Base-by-base conservation (phyloP, 2,329 filamentous ascomycete species). In the Colletotrichum noveboracense region DNA sequence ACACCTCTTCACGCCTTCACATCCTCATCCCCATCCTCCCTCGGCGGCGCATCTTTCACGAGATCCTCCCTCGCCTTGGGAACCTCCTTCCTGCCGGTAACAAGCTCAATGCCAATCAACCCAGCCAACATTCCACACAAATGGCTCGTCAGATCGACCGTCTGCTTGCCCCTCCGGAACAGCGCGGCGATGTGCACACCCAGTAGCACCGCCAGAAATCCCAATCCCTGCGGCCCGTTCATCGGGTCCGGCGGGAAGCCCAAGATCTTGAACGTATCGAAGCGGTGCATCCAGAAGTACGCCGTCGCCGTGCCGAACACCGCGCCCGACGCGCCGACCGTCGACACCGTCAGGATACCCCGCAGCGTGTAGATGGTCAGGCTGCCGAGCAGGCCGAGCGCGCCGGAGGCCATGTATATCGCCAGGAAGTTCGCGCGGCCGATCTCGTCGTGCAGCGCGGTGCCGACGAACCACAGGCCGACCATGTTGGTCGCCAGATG, bases 361-460 rank as follows among this genome's bases (percentile, higher is more conserved):
- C 86, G 81, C 69, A 90, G 81, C 62, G 90, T 88, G 73, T 89
- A 86, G 62, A 84, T 83, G 32, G 85, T 79, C 74, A 95, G 85
- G 60, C 90, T 91, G n/a, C 87, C 85, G 76, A 93, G 88, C 75
- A 91, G 91, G 10, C 90, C 91, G 3, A 91, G 58, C 2, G 88
- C 86, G 68, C 93, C 93, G 8, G 89, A 88, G 9, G 88, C 85
- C 36, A 94, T 77, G 82, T 93, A 95, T 36, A 94, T 84, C n/a
- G 92, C 89, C 24, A 95, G 84, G 84, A 95, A 95, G 71, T 90
- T 88, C 16, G 90, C 93, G 13, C 94, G 89, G 13, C 93, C 94
- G 30, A 95, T 85, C 78, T 95, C 93, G 76, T 95, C 92, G 83
- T 95, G 93, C 38, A 95, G 86, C 2, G 89, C 87, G 12, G 89